Base-by-base conservation (phyloP, 768 basidiomycete genomes). In the Auriscalpium microsporum region DNA sequence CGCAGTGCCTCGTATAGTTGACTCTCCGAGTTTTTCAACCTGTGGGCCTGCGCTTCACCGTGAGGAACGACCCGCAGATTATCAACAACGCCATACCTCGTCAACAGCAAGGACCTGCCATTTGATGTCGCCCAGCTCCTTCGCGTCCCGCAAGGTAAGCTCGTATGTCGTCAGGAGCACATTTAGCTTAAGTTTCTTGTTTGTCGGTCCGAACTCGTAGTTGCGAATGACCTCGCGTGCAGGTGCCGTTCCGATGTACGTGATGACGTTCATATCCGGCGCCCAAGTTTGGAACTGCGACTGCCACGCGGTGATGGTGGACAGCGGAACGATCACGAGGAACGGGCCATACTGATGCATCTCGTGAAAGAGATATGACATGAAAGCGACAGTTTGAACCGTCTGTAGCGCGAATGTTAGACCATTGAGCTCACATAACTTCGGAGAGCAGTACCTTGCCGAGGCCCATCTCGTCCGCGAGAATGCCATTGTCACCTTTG, bases 381-480 rank as follows among this genome's bases (percentile, higher is more conserved):
- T 78, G 73, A 94, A 95, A 0, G 94, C 72, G 10, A 98, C 95
- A 0, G 94, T 94, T 76, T 99, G 96, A 8, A 99, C 94, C 17
- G 90, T 92, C 88, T 92, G 58, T 2, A 38, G 10, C 14, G 10
- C 14, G 52, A 54, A 14, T 37, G 44, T 54, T 65, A 64, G 56
- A n/a, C 56, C 17, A 55, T 61, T 46, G 21, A 61, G 56, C n/a
- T 47, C 47, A 37, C 6, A 53, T 47, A n/a, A 0, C 37, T 48
- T 56, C 16, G 10, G 36, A 34, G 16, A 55, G 33, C 10, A 61
- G 47, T 59, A 88, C 80, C 82, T 99, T 99, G 53, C 96, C 96
- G 23, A 99, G 86, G 68, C 96, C 96, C 96, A 98, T 99, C 78
- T 99, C 96, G 65, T 99, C 96, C 1, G 96, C 96, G 37, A 99